Base-by-base conservation (phyloP, 2,329 filamentous ascomycete species). In the Triangularia setosa region DNA sequence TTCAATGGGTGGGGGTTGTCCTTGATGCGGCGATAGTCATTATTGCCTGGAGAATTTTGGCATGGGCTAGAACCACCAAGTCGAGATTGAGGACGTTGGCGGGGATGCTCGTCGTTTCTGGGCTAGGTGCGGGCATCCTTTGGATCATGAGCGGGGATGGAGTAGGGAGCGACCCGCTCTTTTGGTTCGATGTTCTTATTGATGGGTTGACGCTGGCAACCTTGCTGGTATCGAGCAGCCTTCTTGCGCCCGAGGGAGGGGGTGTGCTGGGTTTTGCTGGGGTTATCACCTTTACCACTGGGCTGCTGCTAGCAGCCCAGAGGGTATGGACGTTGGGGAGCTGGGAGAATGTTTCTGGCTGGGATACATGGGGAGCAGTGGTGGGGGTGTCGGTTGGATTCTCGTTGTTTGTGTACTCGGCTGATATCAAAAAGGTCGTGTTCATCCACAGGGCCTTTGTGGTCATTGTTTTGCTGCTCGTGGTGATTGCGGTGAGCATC, bases 1-100 rank as follows among this genome's bases (percentile, higher is more conserved):
- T 81, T 6, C 84, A 85, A 65, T 75, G 78, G 57, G 18, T 77
- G 1, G 80, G 81, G 0, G 71, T 85, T 18, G 64, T 78, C 23
- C 73, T 83, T 4, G 83, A 86, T 67, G 77, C 79, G 6, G 63
- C 73, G 44, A 79, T 84, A 60, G 69, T 81, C 21, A 70, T 83
- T n/a, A 71, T 83, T 9, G 65, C 78, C 2, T 86, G 84, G 83
- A 79, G 82, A 35, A 75, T 84, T 3, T 71, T 86, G 4, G 78
- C 79, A 12, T 84, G 83, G 82, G 75, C 80, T 0, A 77, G 80
- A 48, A 83, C 81, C 0, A 79, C 80, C 5, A 81, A 78, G 66
- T 72, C 74, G 30, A 79, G 81, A 2, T 72, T 86, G n/a, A 78
- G 76, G 9, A 79, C 76, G 0, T 70, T 86, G 8, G 77, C 79